phyloP scores from a whole-genome alignment of 2,329 filamentous ascomycete species.

The Colletotrichum graminicola region DNA sequence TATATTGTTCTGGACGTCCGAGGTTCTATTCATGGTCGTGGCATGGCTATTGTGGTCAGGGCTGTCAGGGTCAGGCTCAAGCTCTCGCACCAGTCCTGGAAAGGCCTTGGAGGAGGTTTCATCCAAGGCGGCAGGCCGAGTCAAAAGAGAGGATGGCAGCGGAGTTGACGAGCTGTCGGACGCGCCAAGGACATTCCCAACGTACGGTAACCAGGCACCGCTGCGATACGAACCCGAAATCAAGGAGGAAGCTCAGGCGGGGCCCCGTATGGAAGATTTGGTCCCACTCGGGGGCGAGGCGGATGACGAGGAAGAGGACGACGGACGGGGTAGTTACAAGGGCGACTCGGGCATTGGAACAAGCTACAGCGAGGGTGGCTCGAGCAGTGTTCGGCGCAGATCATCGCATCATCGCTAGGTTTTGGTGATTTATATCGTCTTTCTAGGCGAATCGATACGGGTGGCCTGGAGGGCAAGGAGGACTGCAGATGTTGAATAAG shows the following conservation, averaged over 20 bases:
- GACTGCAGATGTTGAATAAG: background rate
- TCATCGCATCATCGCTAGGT: conserved; percentile 44
- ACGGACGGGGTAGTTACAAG: conserved; percentile 46
- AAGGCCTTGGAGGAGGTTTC: conserved; percentile 12
- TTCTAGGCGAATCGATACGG: too few relatives aligned
- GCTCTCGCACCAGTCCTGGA: conserved; percentile 44
- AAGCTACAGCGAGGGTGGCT: conserved; percentile 60
- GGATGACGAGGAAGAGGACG: conserved; percentile 55
- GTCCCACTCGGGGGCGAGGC: conserved; percentile 56
- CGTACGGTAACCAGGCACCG: conserved; percentile 55
- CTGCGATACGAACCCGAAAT: conserved; percentile 56
- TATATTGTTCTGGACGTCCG: conserved; percentile 79
- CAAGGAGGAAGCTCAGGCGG: conserved; percentile 49
- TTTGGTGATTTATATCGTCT: background rate
- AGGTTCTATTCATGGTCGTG: conserved; percentile 74
- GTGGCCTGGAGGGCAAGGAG: background rate
- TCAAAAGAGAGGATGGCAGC: conserved; percentile 49
- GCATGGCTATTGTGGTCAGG: conserved; percentile 71
- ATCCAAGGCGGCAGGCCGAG: background rate
- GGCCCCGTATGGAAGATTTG: conserved; percentile 50
- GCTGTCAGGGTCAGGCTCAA: conserved; percentile 34
- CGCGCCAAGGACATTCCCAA: conserved; percentile 59
- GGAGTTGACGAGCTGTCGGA: conserved; percentile 53
- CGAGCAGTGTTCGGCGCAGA: conserved; percentile 49
- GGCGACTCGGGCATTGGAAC: conserved; percentile 67